Evolutionary conservation across 2,329 filamentous ascomycete species (phyloP), one percentile per base, ranked within the genome.

Genomic region (Cordyceps sp.): DNA sequence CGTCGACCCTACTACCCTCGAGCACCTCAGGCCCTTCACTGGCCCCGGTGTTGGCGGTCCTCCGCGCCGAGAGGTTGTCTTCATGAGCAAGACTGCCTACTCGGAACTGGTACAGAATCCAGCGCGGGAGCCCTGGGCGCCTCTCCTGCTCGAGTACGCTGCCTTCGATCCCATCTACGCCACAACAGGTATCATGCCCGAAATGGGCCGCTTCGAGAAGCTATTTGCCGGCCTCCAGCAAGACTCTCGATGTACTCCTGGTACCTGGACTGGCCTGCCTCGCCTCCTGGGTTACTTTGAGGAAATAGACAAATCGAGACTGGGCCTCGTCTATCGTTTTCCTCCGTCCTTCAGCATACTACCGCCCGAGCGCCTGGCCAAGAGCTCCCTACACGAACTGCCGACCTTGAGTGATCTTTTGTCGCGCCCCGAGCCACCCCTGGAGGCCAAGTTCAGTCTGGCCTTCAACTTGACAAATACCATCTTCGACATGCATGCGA

Each of bases 391-490:
- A 0, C 65, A 66, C 40, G 66, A 58, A 33, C 47, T 73, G 4
- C 65, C 61, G 28, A 69, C 69, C 0, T 49, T 78, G 6, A 53
- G 56, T 12, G 61, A 73, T 33, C 56, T 78, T 10, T 57, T 78
- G 0, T 54, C 53, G 2, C 50, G 57, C 13, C 59, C 63, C 23
- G 72, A 78, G 43, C 78, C 78, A 0, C 68, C 69, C 23, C 59
- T 86, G 1, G 81, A 88, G 53, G 74, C 77, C 36, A 81, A 82
- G 43, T 86, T 84, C 45, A 68, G 75, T 12, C 61, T 88, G 31
- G 80, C 80, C 4, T 66, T 78, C 33, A 81, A 82, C 40, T 60
- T 86, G 4, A 70, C 71, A 21, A 76, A 75, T 39, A 79, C 78
- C 4, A 64, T 86, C 22, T 81, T 80, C 44, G 75, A 79, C 40